Evolutionary conservation across 2,329 filamentous ascomycete species (phyloP).

Genomic region (Onygenales sp.): DNA sequence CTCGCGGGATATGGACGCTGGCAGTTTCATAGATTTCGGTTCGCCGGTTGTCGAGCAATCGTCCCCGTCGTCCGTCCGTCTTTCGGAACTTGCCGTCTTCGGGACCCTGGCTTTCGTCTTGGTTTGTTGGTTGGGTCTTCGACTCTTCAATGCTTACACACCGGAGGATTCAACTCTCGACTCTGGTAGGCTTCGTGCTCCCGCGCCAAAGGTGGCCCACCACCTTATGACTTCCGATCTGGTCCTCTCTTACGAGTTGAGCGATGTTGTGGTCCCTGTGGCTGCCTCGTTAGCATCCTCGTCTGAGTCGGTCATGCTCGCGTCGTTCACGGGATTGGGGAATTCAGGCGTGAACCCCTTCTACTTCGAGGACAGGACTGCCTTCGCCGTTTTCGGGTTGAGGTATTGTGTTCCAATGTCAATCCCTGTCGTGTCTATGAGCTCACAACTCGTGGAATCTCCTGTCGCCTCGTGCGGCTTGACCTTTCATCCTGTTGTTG

Average conservation of each 20-base stretch:
- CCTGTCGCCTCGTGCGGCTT: not conserved
- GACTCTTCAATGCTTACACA: constrained; percentile 10
- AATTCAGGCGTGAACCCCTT: not conserved
- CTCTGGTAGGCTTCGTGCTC: constrained; percentile 4
- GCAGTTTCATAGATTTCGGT: not conserved
- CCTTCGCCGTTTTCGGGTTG: not conserved
- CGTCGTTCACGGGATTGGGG: not conserved
- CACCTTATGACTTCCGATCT: constrained; percentile 6
- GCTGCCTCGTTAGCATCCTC: not conserved
- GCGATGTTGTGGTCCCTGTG: not conserved
- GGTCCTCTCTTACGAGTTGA: constrained; percentile 5
- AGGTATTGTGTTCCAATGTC: not conserved
- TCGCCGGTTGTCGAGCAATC: not conserved
- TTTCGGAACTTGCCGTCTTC: not conserved
- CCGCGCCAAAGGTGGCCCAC: constrained; percentile 9
- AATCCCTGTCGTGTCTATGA: not conserved
- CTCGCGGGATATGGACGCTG: not conserved
- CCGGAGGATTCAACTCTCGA: constrained; percentile 3
- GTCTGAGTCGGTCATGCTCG: constrained; percentile 1
- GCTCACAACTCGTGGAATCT: constrained; percentile 3
- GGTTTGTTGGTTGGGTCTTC: constrained; percentile 6
- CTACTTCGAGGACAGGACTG: not conserved
- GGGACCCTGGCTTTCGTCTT: constrained; percentile 6
- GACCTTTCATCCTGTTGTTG: constrained; percentile 3
- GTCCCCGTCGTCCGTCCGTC: not conserved